A percentile compares a stretch with the other conserved stretches of the same genome.
Conservation (phyloP, 2,329 filamentous ascomycete species). For the Colletotrichum horii region DNA sequence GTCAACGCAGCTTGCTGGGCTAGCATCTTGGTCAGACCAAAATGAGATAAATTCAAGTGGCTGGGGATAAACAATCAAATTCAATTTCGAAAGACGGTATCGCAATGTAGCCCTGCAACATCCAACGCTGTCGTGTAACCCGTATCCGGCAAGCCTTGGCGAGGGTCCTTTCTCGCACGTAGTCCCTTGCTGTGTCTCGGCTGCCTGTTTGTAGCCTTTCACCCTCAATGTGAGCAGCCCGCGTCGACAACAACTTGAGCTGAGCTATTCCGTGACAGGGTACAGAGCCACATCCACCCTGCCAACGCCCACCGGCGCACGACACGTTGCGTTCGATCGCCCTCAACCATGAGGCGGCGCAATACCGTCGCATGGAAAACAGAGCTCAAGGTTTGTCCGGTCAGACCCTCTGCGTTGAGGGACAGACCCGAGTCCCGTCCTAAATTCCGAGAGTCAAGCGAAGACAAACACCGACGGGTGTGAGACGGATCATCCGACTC, state of each 20-base stretch:
- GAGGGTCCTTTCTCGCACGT: not conserved
- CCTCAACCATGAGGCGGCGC: not conserved
- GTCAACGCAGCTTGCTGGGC: not conserved
- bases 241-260: not conserved
- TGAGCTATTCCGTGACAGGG: not conserved
- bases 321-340: not conserved
- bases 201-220: not conserved
- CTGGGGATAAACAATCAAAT: not conserved
- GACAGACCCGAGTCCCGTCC: not conserved
- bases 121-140: not conserved
- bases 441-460: not conserved
- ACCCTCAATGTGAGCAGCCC: not conserved
- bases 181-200: conserved; percentile 9
- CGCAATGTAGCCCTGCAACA: not conserved
- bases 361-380: not conserved
- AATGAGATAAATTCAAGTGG: not conserved
- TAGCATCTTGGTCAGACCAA: not conserved
- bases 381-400: not conserved
- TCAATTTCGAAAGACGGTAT: not conserved
- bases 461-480: not conserved
- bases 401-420: not conserved
- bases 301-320: not conserved
- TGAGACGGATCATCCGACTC: not conserved
- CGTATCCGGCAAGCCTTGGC: not conserved
- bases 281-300: not conserved